Base-by-base conservation (phyloP, 768 basidiomycete genomes). In the Mycena venus region DNA sequence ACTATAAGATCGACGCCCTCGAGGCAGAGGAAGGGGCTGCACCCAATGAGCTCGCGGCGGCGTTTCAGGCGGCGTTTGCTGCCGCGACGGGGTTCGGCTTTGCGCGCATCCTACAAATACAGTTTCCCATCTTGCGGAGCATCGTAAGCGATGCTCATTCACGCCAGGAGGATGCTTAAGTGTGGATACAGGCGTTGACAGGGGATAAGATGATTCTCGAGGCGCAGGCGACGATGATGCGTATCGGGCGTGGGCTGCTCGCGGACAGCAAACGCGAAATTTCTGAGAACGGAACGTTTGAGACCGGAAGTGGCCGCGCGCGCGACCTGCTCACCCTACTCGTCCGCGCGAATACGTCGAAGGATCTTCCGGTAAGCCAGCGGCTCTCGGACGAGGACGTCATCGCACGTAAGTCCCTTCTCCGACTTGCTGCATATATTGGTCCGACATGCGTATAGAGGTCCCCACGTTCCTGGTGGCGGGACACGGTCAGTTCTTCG, bases 371-470 rank as follows among this genome's bases (percentile, higher is more conserved):
- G 0, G 87, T 88, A 9, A 83, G 75, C 49, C 91, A 92, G 78
- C 82, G 84, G 38, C 82, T 94, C 82, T 86, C 87, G 0, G 93
- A 94, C 68, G 86, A 86, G 31, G 93, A 94, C 71, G 90, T 94
- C 12, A 72, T 92, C 2, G 82, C 86, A 65, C 87, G 87, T 92
- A 74, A 67, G 90, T 78, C 10, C 27, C 44, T 29, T 70, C 25
- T 42, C 10, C 27, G n/a, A n/a, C 8, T 21, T 65, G 15, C 27
- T 66, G 2, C 14, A 34, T 25, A 21, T 10, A n/a, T 51, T 51
- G 23, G 19, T 34, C 2, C 21, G 40, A n/a, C 31, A 25, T n/a
- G 11, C 23, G 2, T 9, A 29, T 74, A 91, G 91, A 92, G 86
- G 87, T 91, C 0, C 89, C 90, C 1, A 92, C 91, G 0, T 91